Conservation (phyloP, 2,329 filamentous ascomycete genomes). For the Fusarium chlamydosporum region DNA sequence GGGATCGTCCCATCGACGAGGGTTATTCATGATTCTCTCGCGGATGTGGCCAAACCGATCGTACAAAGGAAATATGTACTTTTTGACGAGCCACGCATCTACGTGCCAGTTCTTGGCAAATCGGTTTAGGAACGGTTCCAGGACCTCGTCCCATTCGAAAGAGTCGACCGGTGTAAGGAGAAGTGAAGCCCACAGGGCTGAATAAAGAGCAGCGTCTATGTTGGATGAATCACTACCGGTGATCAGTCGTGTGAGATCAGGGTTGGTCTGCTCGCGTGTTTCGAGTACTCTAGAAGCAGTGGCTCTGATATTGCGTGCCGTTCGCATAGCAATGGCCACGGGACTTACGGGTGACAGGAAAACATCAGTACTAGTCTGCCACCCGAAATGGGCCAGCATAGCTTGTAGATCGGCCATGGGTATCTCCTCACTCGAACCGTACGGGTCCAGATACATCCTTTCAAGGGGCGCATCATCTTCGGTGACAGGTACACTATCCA, state of each 20-base stretch:
- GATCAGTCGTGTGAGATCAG: constrained; percentile 55
- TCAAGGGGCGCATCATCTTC: constrained; percentile 56
- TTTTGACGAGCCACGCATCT: constrained; percentile 79
- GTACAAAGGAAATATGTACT: constrained; percentile 74
- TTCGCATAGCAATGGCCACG: constrained; percentile 78
- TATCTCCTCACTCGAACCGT: constrained; percentile 77
- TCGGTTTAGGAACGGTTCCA: constrained; percentile 73
- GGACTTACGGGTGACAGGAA: constrained; percentile 76
- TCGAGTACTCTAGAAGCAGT: constrained; percentile 64
- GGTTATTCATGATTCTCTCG: constrained; percentile 49
- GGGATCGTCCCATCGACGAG: constrained; percentile 51
- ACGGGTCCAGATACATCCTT: constrained; percentile 88
- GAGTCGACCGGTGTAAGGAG: constrained; percentile 65
- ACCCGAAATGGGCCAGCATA: constrained; percentile 67
- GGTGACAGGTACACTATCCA: constrained; percentile 65
- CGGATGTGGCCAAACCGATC: constrained; percentile 57
- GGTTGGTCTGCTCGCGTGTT: constrained; percentile 49
- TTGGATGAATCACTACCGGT: constrained; percentile 59
- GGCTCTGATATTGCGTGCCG: constrained; percentile 81
- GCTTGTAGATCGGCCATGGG: constrained; percentile 69
- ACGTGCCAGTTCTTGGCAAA: constrained; percentile 63
- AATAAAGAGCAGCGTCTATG: constrained; percentile 74
- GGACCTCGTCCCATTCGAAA: constrained; percentile 70
- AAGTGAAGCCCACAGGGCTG: constrained; percentile 78
- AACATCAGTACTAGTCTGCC: constrained; percentile 58